phyloP scores from a whole-genome alignment of 2,329 filamentous ascomycete species.

The Lachnellula hyalina region DNA sequence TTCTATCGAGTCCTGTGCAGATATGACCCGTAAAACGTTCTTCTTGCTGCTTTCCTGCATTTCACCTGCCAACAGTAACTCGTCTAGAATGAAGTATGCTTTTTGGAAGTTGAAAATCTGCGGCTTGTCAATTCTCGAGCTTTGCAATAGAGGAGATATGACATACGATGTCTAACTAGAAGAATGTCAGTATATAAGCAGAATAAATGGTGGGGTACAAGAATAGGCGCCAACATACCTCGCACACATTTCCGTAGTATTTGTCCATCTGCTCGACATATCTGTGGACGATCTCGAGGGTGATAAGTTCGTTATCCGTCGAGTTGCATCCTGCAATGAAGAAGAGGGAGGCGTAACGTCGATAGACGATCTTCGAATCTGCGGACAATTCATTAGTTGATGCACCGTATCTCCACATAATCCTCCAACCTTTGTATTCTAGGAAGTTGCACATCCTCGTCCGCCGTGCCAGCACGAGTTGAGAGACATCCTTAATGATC shows the following conservation, averaged over 20 bases:
- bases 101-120: constrained; percentile 98
- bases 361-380: constrained; percentile 99
- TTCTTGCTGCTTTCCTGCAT: constrained; percentile 99
- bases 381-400: constrained; percentile 20
- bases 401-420: background rate
- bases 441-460: constrained; percentile 99
- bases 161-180: constrained; percentile 26
- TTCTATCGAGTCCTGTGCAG: constrained; percentile 94
- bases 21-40: constrained; percentile 93
- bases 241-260: constrained; percentile 99
- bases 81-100: constrained; percentile 98
- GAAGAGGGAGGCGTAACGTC: constrained; percentile 96
- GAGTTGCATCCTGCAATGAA: constrained; percentile 97
- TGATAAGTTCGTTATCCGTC: constrained; percentile 98
- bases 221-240: constrained; percentile 47
- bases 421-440: constrained; percentile 82
- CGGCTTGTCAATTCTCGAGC: background rate
- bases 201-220: background rate
- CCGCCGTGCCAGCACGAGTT: constrained; percentile 89
- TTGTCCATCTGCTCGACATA: constrained; percentile 99
- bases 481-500: constrained; percentile 99
- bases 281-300: constrained; percentile 95
- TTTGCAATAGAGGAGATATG: background rate
- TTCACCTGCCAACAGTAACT: constrained; percentile 89
- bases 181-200: constrained; percentile 6